phyloP scores from a whole-genome alignment of 352 stramenopile species.

The Pythium dissimile region DNA sequence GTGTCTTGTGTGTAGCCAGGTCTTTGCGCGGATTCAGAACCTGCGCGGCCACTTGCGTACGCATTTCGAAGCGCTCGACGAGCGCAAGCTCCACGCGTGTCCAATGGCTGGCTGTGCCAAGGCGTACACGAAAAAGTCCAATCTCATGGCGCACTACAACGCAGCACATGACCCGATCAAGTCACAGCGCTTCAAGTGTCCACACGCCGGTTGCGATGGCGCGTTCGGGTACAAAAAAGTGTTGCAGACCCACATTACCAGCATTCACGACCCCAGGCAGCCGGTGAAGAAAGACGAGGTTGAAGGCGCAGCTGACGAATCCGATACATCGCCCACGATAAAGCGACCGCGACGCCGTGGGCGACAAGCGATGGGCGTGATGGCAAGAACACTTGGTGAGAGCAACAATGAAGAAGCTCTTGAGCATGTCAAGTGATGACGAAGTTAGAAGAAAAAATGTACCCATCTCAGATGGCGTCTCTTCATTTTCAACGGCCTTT shows the following conservation, averaged over 20 bases:
- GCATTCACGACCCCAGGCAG: conserved; percentile 40
- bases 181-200: conserved; percentile 63
- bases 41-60: conserved; percentile 56
- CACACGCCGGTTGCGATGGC: conserved; percentile 45
- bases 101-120: conserved; percentile 56
- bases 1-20: conserved; percentile 50
- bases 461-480: too few relatives aligned
- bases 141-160: conserved; percentile 77
- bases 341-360: neutral
- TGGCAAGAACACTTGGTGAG: conserved; percentile 31
- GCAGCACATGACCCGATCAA: conserved; percentile 57
- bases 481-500: too few relatives aligned
- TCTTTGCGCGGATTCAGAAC: conserved; percentile 49
- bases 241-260: conserved; percentile 56
- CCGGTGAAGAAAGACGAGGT: conserved; percentile 16
- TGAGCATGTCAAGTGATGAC: too few relatives aligned
- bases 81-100: conserved; percentile 60
- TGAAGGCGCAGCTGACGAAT: neutral
- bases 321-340: too few relatives aligned
- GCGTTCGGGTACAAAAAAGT: conserved; percentile 78
- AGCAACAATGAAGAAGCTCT: too few relatives aligned
- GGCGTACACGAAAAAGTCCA: conserved; percentile 64
- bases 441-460: too few relatives aligned
- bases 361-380: conserved; percentile 29
- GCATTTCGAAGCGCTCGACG: conserved; percentile 59